phyloP scores from a whole-genome alignment of 306 rosid species.

The Parietaria judaica region DNA sequence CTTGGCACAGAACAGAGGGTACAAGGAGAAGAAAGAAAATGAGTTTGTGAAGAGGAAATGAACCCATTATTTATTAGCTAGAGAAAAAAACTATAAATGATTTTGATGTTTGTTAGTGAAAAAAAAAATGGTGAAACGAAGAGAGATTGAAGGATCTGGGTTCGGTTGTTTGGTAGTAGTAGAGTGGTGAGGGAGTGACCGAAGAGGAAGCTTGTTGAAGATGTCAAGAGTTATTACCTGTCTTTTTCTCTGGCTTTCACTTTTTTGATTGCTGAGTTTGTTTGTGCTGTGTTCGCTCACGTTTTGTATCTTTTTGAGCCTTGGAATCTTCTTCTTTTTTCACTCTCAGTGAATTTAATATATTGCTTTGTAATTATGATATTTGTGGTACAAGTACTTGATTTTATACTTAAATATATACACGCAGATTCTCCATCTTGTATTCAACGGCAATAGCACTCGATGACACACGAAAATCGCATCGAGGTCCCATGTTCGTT shows the following conservation, averaged over 20 bases:
- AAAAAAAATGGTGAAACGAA: slow-evolving; percentile 12
- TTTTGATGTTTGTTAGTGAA: slow-evolving; percentile 18
- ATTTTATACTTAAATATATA: too few relatives aligned
- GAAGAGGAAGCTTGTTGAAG: slow-evolving; percentile 17
- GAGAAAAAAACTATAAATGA: slow-evolving; percentile 29
- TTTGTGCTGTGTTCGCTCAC: slow-evolving; percentile 47
- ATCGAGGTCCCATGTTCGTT: too few relatives aligned
- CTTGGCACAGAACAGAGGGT: slow-evolving; percentile 49
- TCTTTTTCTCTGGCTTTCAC: slow-evolving; percentile 10
- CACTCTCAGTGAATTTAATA: too few relatives aligned
- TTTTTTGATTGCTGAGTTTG: slow-evolving; percentile 30
- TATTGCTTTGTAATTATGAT: too few relatives aligned
- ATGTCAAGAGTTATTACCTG: slow-evolving; percentile 21
- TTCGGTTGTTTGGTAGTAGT: too few relatives aligned
- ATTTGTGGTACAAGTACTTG: too few relatives aligned
- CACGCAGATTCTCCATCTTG: too few relatives aligned
- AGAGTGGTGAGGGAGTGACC: slow-evolving; percentile 15
- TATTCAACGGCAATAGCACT: too few relatives aligned
- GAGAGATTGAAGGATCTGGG: not conserved
- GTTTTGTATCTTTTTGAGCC: slow-evolving; percentile 27
- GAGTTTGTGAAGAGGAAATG: slow-evolving; percentile 24
- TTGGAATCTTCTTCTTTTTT: slow-evolving; percentile 36
- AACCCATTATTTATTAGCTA: slow-evolving; percentile 38
- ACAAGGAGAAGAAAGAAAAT: slow-evolving; percentile 30
- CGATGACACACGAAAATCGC: too few relatives aligned